phyloP scores from a whole-genome alignment of 768 basidiomycete species.

The Suillus fuscotomentosus region DNA sequence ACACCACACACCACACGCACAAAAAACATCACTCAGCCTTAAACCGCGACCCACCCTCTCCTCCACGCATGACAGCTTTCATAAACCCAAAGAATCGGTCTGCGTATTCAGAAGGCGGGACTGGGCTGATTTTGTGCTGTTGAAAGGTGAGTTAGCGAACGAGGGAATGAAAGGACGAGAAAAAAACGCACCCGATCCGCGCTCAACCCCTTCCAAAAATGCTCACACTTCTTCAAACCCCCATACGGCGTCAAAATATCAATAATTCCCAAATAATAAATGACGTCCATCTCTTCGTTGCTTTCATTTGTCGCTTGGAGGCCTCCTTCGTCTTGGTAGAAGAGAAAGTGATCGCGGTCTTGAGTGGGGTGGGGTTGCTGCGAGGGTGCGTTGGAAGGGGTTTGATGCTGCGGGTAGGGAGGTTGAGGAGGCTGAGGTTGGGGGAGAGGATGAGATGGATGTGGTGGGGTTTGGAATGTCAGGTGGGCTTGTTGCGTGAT shows the following conservation, averaged over 20 bases:
- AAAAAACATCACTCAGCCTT: constrained; percentile 35
- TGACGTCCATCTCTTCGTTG: constrained; percentile 69
- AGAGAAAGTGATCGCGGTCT: constrained; percentile 68
- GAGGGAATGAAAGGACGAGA: not conserved
- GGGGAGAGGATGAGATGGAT: not conserved
- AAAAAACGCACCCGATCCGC: constrained; percentile 74
- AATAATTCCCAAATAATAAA: constrained; percentile 95
- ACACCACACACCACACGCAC: not conserved
- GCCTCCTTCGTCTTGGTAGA: constrained; percentile 97
- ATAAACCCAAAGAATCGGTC: constrained; percentile 87
- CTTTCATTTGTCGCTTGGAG: constrained; percentile 84
- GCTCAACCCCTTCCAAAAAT: constrained; percentile 87
- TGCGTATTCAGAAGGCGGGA: constrained; percentile 84
- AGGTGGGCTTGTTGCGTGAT: not conserved
- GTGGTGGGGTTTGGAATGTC: not conserved
- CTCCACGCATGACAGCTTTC: constrained; percentile 82
- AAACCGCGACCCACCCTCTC: constrained; percentile 59
- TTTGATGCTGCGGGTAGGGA: not conserved
- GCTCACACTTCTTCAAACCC: constrained; percentile 74
- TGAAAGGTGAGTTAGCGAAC: constrained; percentile 5
- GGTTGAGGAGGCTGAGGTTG: not conserved
- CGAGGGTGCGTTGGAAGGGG: not conserved
- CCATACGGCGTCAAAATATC: constrained; percentile 95
- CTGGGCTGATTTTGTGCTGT: constrained; percentile 94
- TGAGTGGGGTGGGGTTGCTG: not conserved